Base-by-base conservation (phyloP, 2,329 filamentous ascomycete species). In the Sphaerulina vaccinii region DNA sequence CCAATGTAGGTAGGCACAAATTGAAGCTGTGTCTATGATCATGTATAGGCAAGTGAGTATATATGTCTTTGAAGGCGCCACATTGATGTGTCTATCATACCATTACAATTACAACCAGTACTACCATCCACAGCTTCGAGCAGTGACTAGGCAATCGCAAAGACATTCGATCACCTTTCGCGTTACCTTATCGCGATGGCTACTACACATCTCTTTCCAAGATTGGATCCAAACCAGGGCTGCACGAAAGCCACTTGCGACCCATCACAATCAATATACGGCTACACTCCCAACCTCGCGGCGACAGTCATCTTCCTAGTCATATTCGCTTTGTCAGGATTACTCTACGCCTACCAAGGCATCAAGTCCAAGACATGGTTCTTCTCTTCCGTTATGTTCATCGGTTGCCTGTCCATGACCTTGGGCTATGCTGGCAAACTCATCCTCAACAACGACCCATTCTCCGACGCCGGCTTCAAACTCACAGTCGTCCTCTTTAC, bases 351-450 rank as follows among this genome's bases (percentile, higher is more conserved):
- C 6, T 63, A 54, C 33, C 66, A 72, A 52, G 71, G 65, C 13
- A 42, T 63, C 16, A 56, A 57, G 15, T 70, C 68, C 16, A 65
- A 65, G 23, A 69, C 61, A 45, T 63, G 68, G 66, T 65, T 73
- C 19, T 77, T 74, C 65, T 73, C 69, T 2, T 62, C 66, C 18
- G 68, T 67, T 6, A 67, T 74, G 43, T 65, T 66, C n/a, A 60
- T 74, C 21, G 75, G 74, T 2, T 71, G 71, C 9, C 55, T 74
- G 4, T 65, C 70, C 37, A 74, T 76, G 56, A 55, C 70, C 5
- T 59, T 73, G 6, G 75, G 75, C 21, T 77, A 76, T 36, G 67
- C 65, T 9, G 73, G 70, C 11, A 71, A 74, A 27, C 59, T 75
- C 18, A 60, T 75, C 5, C 68, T 76, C 59, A 62, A 67, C 46